Percentiles rank a stretch among this genome's conserved stretches.
These are phyloP conservation scores for Megacollybia marginata DNA, from an alignment of 768 basidiomycete species.

Conservation along the genomic window DNA sequence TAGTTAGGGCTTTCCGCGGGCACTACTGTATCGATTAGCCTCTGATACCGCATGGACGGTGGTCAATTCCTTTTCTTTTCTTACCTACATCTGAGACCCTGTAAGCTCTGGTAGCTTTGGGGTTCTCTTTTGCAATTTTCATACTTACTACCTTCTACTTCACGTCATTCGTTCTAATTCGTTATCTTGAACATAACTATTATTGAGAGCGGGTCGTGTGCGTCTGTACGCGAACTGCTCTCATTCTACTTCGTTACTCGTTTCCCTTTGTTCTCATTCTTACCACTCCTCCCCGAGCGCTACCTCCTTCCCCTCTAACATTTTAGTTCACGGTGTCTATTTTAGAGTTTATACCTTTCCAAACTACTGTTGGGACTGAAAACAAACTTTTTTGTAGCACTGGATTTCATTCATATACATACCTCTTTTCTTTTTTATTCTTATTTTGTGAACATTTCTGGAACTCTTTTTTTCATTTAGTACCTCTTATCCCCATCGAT, in stretches of 20 bases:
- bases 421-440: constrained; percentile 8
- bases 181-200: constrained; percentile 6
- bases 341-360: constrained; percentile 5
- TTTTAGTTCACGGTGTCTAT: too few species aligned
- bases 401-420: constrained; percentile 8
- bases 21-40: neutral
- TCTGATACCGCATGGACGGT: neutral
- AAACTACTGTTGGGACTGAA: constrained; percentile 9
- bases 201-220: constrained; percentile 12
- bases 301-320: neutral
- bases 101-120: neutral
- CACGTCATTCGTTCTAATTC: constrained; percentile 18
- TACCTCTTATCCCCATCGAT: too few species aligned
- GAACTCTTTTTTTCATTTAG: neutral
- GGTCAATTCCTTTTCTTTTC: neutral
- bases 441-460: constrained; percentile 6
- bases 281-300: constrained; percentile 5
- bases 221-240: constrained; percentile 11
- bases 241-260: neutral
- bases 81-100: neutral
- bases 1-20: neutral
- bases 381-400: constrained; percentile 2
- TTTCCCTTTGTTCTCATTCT: constrained; percentile 1
- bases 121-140: neutral
- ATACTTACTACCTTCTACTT: constrained; percentile 13